Base-by-base conservation (phyloP, 306 rosid species). In the Prosopis cineraria region DNA sequence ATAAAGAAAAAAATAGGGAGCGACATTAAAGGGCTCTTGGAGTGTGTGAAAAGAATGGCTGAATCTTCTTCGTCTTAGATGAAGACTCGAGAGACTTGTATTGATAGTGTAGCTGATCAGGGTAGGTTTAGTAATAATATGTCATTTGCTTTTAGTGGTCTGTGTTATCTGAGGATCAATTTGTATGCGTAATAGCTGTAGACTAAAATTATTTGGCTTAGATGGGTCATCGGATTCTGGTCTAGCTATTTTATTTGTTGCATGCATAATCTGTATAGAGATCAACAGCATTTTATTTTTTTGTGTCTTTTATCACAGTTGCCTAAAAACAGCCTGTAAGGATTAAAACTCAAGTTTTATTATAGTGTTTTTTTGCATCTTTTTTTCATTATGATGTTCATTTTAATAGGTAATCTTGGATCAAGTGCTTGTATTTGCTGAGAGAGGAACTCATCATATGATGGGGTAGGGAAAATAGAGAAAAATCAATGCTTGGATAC, bases 41-140 rank as follows among this genome's bases (percentile, higher is more conserved):
- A 87, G 83, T 84, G 81, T 74, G 95, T 93, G 80, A 87, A 79
- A 84, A 75, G 82, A 52, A 84, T 87, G 92, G 85, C 70, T 16
- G 88, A 62, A 67, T 82, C 85, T 27, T 72, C 85, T 16, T 81
- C 83, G 4, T 77, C 85, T 19, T 84, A 80, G 87, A 70, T 80
- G 13, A 33, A n/a, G 73, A 65, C 68, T 59, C 76, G 41, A 67
- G 74, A 37, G 19, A 33, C 52, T 33, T 79, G 76, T 53, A 29
- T 41, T 55, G 33, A 31, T 56, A 33, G 27, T 45, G 43, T 72
- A 79, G 79, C 72, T 50, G 77, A 78, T 73, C 34, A 72, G 65
- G 81, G 63, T 78, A 86, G 91, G 56, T 76, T 76, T 68, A 79
- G 81, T 60, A 43, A 85, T 55, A 31, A 58, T 71, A 72, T 70